Evolutionary conservation across 306 rosid species (phyloP), one percentile per base, ranked within the genome.

Genomic region (Castanopsis chinensis): DNA sequence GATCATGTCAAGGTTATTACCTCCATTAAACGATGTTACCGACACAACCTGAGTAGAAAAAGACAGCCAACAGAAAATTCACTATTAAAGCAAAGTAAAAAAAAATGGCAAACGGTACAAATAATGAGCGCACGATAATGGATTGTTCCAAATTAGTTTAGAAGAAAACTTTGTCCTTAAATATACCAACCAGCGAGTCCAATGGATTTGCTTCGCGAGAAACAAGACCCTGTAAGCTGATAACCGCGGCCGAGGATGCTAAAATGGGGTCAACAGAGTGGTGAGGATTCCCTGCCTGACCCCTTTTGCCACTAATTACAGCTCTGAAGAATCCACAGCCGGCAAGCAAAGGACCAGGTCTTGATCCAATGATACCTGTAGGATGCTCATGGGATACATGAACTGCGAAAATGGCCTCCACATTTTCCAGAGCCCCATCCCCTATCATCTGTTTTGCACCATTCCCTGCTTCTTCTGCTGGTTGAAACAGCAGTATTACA

Each of bases 381-480:
- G 99, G 95, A 65, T 89, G 92, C 70, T 92, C 86, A 54, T 95
- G 97, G 30, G 99, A 95, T 41, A 95, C 97, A 79, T 94, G 99
- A 75, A 58, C 87, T 33, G 99, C 99, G 74, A 95, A 95, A 64
- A 95, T 95, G 68, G 99, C 97, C 79, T 92, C 95, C 86, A 95
- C 99, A 25, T 92, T 87, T 63, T 90, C 85, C 78, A 92, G 74
- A 13, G 96, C 99, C 27, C 95, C 97, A 5, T 95, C 97, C 52
- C 91, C 90, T 11, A 95, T 95, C 99, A 95, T 95, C 79, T 89
- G 17, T 81, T 92, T 95, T 77, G 97, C 97, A 1, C 99, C 99
- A 81, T 95, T 95, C 0, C 99, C 99, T 18, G 99, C 99, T 82
- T 95, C 99, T 86, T 95, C 99, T 6, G 99, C 99, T 37, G 99